A percentile compares a stretch with the other conserved stretches of the same genome.
Conservation (phyloP, 495 filamentous ascomycete species). For the Penicillium ochrochloron region DNA sequence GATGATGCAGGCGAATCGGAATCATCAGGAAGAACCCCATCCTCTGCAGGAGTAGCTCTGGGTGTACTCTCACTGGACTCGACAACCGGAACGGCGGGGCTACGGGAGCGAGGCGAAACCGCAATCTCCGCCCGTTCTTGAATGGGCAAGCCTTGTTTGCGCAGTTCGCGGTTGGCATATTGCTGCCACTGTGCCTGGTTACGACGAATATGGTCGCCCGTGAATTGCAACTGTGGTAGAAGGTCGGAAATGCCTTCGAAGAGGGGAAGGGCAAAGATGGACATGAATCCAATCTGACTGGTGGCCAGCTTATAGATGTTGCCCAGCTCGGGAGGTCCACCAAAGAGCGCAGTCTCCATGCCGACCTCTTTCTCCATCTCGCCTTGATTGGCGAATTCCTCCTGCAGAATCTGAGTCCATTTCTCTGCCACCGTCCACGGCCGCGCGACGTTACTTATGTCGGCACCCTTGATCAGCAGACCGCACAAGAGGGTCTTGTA, state of each 20-base stretch:
- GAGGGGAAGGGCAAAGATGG: slow-evolving; percentile 86
- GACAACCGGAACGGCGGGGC: slow-evolving; percentile 25
- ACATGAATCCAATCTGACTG: slow-evolving; percentile 95
- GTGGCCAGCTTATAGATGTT: slow-evolving; percentile 79
- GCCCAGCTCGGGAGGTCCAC: slow-evolving; percentile 79
- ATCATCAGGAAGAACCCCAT: slow-evolving; percentile 14
- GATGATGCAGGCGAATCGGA: slow-evolving; percentile 32
- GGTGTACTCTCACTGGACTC: slow-evolving; percentile 15
- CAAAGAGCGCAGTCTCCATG: slow-evolving; percentile 84
- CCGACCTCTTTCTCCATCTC: slow-evolving; percentile 86
- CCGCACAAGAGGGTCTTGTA: slow-evolving; percentile 81
- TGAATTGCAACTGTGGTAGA: slow-evolving; percentile 80
- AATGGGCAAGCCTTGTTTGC: slow-evolving; percentile 34
- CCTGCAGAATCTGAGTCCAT: slow-evolving; percentile 90
- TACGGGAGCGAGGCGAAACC: slow-evolving; percentile 47
- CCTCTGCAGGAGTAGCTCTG: background rate
- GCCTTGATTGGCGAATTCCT: slow-evolving; percentile 92
- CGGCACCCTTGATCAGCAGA: slow-evolving; percentile 94
- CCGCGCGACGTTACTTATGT: slow-evolving; percentile 97
- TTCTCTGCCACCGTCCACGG: slow-evolving; percentile 77
- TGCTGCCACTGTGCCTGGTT: slow-evolving; percentile 77
- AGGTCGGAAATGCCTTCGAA: slow-evolving; percentile 86
- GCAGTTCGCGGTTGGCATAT: slow-evolving; percentile 60
- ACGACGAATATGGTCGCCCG: slow-evolving; percentile 73
- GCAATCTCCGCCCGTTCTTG: slow-evolving; percentile 30